These are phyloP conservation scores for Volvox reticuliferus DNA, from an alignment of 139 green algal genomes.

Conservation along the genomic window DNA sequence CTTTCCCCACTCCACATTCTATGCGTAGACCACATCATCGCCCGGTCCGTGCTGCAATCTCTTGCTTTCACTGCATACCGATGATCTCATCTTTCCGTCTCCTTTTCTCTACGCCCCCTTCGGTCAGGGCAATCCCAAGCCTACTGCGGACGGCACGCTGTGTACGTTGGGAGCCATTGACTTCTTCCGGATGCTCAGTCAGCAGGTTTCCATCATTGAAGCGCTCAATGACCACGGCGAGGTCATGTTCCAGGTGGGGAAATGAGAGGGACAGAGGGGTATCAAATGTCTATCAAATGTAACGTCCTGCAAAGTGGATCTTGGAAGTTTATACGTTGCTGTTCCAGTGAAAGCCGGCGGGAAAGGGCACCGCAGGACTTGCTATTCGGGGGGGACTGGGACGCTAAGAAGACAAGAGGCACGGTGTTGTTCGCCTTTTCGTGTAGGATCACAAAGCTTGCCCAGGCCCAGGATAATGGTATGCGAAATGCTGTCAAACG, in stretches of 20 bases:
- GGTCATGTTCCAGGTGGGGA: conserved; percentile 53
- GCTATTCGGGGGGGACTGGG: not conserved
- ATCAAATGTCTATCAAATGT: not conserved
- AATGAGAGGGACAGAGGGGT: not conserved
- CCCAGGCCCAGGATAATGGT: too few relatives aligned
- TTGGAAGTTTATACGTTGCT: too few relatives aligned
- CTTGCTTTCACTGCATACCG: too few relatives aligned
- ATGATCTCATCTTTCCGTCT: too few relatives aligned
- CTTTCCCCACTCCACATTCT: too few relatives aligned
- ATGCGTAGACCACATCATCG: too few relatives aligned
- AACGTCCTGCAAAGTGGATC: too few relatives aligned
- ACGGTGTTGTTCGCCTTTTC: too few relatives aligned
- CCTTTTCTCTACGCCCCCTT: not conserved
- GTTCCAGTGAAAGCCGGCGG: not conserved
- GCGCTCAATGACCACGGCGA: conserved; percentile 48
- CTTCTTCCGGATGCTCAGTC: conserved; percentile 93
- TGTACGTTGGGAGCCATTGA: conserved; percentile 87
- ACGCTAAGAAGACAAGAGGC: not conserved
- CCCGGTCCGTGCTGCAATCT: too few relatives aligned
- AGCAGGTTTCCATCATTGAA: conserved; percentile 76
- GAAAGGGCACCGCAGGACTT: not conserved
- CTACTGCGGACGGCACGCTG: conserved; percentile 68
- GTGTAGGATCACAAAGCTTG: too few relatives aligned
- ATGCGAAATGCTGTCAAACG: too few relatives aligned
- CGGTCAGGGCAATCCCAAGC: conserved; percentile 20